These are phyloP conservation scores for Umbilicus rupestris DNA, from an alignment of 164 flowering plant species.

Conservation along the genomic window DNA sequence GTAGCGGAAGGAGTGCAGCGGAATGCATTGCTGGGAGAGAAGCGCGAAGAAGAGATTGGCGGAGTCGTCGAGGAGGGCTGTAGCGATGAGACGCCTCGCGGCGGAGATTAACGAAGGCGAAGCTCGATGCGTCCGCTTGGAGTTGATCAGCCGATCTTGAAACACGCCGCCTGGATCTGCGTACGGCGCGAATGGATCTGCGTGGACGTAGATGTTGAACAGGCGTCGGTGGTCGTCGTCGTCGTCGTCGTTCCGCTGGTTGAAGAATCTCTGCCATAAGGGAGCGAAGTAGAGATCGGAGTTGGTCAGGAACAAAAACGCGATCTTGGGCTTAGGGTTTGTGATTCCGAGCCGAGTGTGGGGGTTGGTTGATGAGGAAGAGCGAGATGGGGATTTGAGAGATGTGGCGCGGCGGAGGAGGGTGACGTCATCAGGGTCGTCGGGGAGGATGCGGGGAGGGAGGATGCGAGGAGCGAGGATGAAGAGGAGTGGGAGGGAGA, in stretches of 20 bases:
- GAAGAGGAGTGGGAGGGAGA: conserved; percentile 50
- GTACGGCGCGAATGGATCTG: conserved; percentile 53
- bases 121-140: conserved; percentile 62
- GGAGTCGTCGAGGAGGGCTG: conserved; percentile 75
- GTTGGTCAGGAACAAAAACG: conserved; percentile 83
- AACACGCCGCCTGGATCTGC: conserved; percentile 40
- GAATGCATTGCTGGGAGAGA: conserved; percentile 79
- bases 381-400: conserved; percentile 13
- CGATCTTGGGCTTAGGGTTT: conserved; percentile 49
- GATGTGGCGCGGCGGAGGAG: conserved; percentile 52
- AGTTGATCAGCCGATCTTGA: conserved; percentile 34
- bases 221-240: conserved; percentile 12
- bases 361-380: conserved; percentile 17
- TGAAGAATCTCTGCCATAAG: conserved; percentile 73
- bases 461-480: conserved; percentile 46
- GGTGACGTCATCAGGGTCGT: conserved; percentile 67
- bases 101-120: conserved; percentile 84
- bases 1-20: conserved; percentile 65
- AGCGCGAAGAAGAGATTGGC: conserved; percentile 65
- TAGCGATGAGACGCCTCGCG: conserved; percentile 72
- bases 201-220: conserved; percentile 80
- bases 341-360: conserved; percentile 31
- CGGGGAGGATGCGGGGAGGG: conserved; percentile 39
- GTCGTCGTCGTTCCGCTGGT: too few relatives aligned
- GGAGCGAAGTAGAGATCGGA: conserved; percentile 68